phyloP scores from a whole-genome alignment of 305 asterid species.

The Fraxinus nigra region DNA sequence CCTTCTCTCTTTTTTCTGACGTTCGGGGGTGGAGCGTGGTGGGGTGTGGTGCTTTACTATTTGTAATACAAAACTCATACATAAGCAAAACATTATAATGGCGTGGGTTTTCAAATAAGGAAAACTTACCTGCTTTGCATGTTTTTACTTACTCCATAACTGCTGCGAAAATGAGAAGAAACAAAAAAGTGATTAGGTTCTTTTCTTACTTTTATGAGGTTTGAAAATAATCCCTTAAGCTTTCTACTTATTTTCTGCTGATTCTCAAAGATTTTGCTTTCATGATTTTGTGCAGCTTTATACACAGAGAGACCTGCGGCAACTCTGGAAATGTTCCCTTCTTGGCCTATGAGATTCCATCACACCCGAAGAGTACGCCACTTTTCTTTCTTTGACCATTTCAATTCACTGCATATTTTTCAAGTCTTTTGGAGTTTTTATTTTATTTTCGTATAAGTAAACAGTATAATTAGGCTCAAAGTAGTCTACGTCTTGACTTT shows the following conservation, averaged over 20 bases:
- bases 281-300: conserved; percentile 77
- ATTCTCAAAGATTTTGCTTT: conserved; percentile 44
- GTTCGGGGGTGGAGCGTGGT: conserved; percentile 19
- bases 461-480: too few relatives aligned
- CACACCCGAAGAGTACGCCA: conserved; percentile 46
- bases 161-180: conserved; percentile 30
- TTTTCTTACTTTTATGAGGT: conserved; percentile 9
- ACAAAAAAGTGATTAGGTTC: conserved; percentile 32
- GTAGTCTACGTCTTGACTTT: background rate
- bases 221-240: background rate
- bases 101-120: conserved; percentile 62
- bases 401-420: background rate
- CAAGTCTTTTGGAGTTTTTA: conserved; percentile 25
- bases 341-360: conserved; percentile 89
- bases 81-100: conserved; percentile 48
- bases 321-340: conserved; percentile 95
- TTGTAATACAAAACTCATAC: conserved; percentile 60
- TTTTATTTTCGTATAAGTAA: background rate
- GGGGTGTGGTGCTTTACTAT: conserved; percentile 34
- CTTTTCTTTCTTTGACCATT: background rate
- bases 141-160: conserved; percentile 25
- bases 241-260: conserved; percentile 4
- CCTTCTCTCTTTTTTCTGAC: conserved; percentile 30
- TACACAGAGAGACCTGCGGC: conserved; percentile 71
- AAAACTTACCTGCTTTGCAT: background rate